phyloP scores from a whole-genome alignment of 73 alveolate genomes.

The Blepharisma stoltei region DNA sequence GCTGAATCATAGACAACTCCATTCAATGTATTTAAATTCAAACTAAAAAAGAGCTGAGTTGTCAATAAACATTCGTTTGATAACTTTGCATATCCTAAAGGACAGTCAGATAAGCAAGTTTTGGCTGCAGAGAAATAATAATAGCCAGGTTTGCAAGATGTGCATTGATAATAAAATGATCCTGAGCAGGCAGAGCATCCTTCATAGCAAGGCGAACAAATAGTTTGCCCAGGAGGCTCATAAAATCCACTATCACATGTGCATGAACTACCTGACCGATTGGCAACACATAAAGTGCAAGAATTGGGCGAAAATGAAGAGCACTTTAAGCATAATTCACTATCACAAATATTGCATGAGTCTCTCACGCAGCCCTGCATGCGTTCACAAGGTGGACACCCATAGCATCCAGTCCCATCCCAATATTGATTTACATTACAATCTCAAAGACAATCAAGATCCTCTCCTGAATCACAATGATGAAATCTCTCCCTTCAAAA shows the following conservation, averaged over 20 bases:
- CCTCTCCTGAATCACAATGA: too few species aligned
- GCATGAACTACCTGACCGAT: not conserved
- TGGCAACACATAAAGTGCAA: not conserved
- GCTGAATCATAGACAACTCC: slow-evolving; percentile 8
- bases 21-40: not conserved
- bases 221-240: not conserved
- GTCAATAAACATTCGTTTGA: not conserved
- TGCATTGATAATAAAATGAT: not conserved
- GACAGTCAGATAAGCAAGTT: not conserved
- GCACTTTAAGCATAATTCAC: not conserved
- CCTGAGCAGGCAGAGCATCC: not conserved
- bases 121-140: not conserved
- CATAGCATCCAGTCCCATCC: too few species aligned
- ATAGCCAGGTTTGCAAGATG: not conserved
- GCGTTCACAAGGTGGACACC: too few species aligned
- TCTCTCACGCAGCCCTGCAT: too few species aligned
- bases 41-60: not conserved
- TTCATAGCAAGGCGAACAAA: not conserved
- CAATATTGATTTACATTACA: too few species aligned
- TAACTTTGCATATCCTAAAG: not conserved
- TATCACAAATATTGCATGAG: not conserved
- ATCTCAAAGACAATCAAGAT: too few species aligned
- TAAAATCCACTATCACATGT: not conserved
- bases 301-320: not conserved
- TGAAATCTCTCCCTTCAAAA: too few species aligned